A percentile compares a stretch with the other conserved stretches of the same genome.
These are phyloP conservation scores for Rhizopogon vulgaris DNA, from an alignment of 768 basidiomycete species.

Conservation along the genomic window DNA sequence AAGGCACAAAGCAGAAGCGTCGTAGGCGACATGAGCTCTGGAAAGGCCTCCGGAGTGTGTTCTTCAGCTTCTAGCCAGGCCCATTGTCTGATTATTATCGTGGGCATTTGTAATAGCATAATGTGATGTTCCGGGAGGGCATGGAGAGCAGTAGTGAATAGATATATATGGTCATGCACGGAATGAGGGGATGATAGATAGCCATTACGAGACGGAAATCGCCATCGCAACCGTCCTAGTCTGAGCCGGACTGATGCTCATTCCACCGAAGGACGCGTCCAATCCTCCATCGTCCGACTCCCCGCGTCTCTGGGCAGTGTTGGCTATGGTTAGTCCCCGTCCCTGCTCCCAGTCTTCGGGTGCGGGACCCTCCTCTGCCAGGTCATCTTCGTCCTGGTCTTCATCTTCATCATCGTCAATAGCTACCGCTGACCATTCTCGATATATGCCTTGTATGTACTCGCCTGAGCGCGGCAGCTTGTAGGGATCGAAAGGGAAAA, in stretches of 20 bases:
- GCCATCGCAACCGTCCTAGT: constrained; percentile 14
- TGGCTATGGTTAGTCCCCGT: constrained; percentile 14
- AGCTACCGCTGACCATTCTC: constrained; percentile 85
- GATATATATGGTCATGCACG: neutral
- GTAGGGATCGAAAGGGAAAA: constrained; percentile 99
- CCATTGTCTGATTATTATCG: neutral
- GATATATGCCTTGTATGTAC: constrained; percentile 80
- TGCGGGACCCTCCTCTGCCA: constrained; percentile 26
- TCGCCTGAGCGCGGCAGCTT: constrained; percentile 71
- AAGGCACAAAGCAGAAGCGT: neutral
- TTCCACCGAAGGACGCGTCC: constrained; percentile 64
- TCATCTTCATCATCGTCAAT: constrained; percentile 64
- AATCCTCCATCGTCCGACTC: constrained; percentile 43
- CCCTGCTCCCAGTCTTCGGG: constrained; percentile 13
- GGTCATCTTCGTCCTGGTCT: constrained; percentile 58
- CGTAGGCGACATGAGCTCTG: constrained; percentile 1
- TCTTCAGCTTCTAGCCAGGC: neutral
- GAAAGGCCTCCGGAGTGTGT: neutral
- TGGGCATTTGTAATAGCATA: neutral
- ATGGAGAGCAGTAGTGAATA: neutral
- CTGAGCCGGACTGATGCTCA: constrained; percentile 75
- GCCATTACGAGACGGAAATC: neutral
- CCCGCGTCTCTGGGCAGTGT: constrained; percentile 14
- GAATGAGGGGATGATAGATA: neutral
- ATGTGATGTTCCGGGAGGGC: neutral